These are phyloP conservation scores for Pythium folliculosum DNA, from an alignment of 352 stramenopile genomes.

Conservation along the genomic window DNA sequence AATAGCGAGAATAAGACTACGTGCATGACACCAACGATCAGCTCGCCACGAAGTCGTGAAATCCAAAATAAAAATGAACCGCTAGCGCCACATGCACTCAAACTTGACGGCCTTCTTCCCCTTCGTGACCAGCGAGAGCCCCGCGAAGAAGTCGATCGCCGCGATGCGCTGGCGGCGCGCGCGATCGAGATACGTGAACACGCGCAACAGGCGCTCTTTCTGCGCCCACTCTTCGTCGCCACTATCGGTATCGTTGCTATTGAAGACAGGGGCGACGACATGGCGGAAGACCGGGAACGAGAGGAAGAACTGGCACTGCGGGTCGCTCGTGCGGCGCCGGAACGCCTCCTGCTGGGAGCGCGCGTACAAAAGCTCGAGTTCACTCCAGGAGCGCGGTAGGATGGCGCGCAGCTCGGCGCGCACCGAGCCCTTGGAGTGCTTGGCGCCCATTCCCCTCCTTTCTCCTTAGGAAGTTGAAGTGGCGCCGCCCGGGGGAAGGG, in stretches of 20 bases:
- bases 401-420: constrained; percentile 41
- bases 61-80: too few species aligned
- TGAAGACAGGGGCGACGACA: constrained; percentile 32
- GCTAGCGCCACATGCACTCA: constrained; percentile 40
- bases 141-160: constrained; percentile 64
- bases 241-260: neutral
- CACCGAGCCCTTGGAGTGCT: constrained; percentile 48
- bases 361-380: constrained; percentile 57
- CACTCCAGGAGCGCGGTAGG: constrained; percentile 49
- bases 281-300: constrained; percentile 47
- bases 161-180: constrained; percentile 32
- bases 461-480: constrained; percentile 26
- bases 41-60: neutral
- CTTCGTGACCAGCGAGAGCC: constrained; percentile 54
- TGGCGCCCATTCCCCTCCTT: constrained; percentile 45
- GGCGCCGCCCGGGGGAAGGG: neutral
- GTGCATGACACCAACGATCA: neutral
- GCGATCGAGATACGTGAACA: constrained; percentile 46
- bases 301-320: constrained; percentile 55
- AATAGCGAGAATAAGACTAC: constrained; percentile 61
- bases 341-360: constrained; percentile 64
- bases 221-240: constrained; percentile 17
- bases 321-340: constrained; percentile 34
- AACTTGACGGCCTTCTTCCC: constrained; percentile 69
- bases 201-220: constrained; percentile 47